These are phyloP conservation scores for Rheum nobile DNA, from an alignment of 148 eudicot genomes.

Conservation along the genomic window DNA sequence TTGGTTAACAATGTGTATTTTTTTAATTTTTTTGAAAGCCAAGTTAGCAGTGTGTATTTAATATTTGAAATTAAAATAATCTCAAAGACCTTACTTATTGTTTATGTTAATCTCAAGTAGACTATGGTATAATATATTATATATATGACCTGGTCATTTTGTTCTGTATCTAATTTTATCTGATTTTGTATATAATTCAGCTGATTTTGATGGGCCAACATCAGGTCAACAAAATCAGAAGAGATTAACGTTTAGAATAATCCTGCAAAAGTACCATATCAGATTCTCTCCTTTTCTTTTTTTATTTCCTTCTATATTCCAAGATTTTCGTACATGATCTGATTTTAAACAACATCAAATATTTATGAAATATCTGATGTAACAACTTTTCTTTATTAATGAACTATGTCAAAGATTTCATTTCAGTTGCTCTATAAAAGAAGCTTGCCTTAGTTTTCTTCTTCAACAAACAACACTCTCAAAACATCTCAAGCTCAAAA, in stretches of 20 bases:
- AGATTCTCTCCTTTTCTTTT: not conserved
- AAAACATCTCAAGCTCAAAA: not conserved
- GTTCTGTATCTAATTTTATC: not conserved
- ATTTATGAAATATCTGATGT: not conserved
- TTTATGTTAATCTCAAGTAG: not conserved
- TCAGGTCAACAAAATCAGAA: not conserved
- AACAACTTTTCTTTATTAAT: too few species aligned
- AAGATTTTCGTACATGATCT: not conserved
- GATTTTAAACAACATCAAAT: not conserved
- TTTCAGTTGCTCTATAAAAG: not conserved
- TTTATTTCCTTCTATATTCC: not conserved
- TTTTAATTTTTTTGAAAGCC: too few species aligned
- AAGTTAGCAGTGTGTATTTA: too few species aligned
- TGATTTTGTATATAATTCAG: not conserved
- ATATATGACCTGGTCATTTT: not conserved
- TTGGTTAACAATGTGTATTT: too few species aligned
- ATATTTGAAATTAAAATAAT: too few species aligned
- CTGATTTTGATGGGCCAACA: not conserved
- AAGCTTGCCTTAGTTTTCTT: not conserved
- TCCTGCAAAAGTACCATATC: not conserved
- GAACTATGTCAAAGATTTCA: not conserved
- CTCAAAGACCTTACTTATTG: too few species aligned
- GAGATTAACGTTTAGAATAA: not conserved
- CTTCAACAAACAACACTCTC: not conserved
- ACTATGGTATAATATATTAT: not conserved